Evolutionary conservation across 768 basidiomycete species (phyloP), one percentile per base, ranked within the genome.

Genomic region (Tylopilus plumbeoviolaceoides): DNA sequence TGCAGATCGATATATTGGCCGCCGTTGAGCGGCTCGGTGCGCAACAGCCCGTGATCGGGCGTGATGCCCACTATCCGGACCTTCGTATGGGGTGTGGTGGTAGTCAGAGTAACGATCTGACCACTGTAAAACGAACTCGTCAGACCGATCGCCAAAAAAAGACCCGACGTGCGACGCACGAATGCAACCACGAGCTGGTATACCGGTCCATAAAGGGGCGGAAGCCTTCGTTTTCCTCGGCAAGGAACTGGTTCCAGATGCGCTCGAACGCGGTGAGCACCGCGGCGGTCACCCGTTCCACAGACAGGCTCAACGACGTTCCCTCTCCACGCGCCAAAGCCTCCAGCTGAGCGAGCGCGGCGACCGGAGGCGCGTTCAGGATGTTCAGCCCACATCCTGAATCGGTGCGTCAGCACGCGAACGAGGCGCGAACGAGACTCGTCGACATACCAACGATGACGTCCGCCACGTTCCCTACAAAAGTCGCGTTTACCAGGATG

Each of bases 311-410:
- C 2, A 60, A 55, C 14, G 54, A 14, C 8, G 6, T 38, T 9
- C 35, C 48, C 2, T 31, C 11, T 27, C 41, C 42, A 23, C 44
- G 48, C 4, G 40, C 63, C 2, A 72, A 60, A 9, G 76, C 72
- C 46, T 77, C 73, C 5, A 98, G 76, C 56, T 92, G 87, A 12
- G 81, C 75, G 3, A 98, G 75, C 0, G 95, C 95, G 8, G 84
- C 80, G 12, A 93, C 86, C 2, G 95, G 95, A 1, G 81, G 82
- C 12, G 81, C 75, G 60, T 92, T 95, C 55, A 88, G 75, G 7
- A 95, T 79, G 64, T 99, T 95, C 51, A 98, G 64, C 4, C 95
- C 95, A 60, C 88, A 91, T 2, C 95, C 95, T 97, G 55, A 2
- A 46, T 30, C 28, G 50, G 25, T n/a, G 21, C 41, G 1, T 53